phyloP scores from a whole-genome alignment of 176 grass and related monocot species.

The Cenchrus fungigraminus region DNA sequence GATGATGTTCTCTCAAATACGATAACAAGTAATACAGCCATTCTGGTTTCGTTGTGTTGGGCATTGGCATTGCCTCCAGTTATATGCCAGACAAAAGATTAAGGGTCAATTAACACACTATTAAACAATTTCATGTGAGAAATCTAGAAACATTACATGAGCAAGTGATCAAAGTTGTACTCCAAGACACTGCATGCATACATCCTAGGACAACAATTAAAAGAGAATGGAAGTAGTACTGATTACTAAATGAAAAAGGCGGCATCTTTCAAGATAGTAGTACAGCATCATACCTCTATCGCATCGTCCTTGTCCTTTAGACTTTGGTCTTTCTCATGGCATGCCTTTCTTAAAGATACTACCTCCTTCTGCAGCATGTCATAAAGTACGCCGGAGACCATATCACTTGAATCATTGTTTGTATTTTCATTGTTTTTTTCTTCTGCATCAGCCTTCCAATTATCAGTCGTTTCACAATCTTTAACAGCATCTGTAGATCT shows the following conservation, averaged over 20 bases:
- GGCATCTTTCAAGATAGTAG: neutral
- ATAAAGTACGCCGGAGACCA: conserved; percentile 86
- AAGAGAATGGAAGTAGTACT: neutral
- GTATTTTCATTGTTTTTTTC: conserved; percentile 56
- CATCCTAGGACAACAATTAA: neutral
- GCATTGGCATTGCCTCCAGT: neutral
- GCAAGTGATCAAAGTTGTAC: neutral
- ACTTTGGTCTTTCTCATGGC: conserved; percentile 89
- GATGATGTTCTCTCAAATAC: neutral
- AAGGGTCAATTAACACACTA: neutral
- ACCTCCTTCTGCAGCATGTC: conserved; percentile 96
- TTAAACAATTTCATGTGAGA: neutral
- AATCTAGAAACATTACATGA: neutral
- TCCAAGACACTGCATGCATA: neutral
- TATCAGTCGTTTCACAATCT: conserved; percentile 52
- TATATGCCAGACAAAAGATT: neutral
- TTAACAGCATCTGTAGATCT: conserved; percentile 58
- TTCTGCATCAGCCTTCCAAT: conserved; percentile 53
- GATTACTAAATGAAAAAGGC: neutral
- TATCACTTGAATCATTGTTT: conserved; percentile 58
- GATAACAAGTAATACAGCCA: conserved; percentile 23
- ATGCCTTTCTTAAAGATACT: conserved; percentile 78
- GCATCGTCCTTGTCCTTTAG: conserved; percentile 96
- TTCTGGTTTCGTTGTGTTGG: neutral
- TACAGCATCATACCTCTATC: conserved; percentile 69